Percentiles rank a stretch among this genome's conserved stretches.
Conservation (phyloP, 352 stramenopile species). For the Phytophthora citrophthora region DNA sequence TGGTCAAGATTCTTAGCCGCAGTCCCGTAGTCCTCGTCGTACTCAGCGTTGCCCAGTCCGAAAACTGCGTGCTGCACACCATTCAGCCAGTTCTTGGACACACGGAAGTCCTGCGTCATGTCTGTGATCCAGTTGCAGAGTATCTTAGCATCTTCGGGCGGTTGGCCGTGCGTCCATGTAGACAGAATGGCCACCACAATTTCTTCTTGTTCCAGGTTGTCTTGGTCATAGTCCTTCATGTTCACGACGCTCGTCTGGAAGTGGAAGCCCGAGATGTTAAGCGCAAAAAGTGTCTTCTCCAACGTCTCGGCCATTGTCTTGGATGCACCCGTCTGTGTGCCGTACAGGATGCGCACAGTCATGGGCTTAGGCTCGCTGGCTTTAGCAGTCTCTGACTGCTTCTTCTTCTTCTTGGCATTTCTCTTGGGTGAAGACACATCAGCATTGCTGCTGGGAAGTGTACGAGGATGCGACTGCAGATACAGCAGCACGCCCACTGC, state of each 20-base stretch:
- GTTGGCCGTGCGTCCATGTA: conserved; percentile 83
- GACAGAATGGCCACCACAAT: conserved; percentile 88
- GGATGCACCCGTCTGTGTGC: conserved; percentile 85
- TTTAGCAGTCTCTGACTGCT: conserved; percentile 7
- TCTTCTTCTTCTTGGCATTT: conserved; percentile 28
- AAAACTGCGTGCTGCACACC: conserved; percentile 81
- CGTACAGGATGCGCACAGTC: conserved; percentile 86
- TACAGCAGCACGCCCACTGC: conserved; percentile 58
- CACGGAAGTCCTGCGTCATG: conserved; percentile 90
- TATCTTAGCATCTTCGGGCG: conserved; percentile 74
- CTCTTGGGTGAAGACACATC: conserved; percentile 16
- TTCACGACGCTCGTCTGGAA: conserved; percentile 86
- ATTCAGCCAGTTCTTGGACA: conserved; percentile 84
- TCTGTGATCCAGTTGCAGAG: conserved; percentile 90
- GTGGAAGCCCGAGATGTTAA: conserved; percentile 81
- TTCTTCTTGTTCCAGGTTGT: conserved; percentile 89
- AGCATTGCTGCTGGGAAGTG: conserved; percentile 10
- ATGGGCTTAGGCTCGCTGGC: conserved; percentile 36
- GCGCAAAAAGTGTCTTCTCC: conserved; percentile 80
- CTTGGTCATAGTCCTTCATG: conserved; percentile 91
- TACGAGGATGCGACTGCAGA: conserved; percentile 27
- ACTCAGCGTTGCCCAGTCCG: conserved; percentile 88
- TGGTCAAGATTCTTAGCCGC: conserved; percentile 78
- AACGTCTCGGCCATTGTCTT: conserved; percentile 79
- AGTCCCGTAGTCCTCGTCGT: conserved; percentile 88